Evolutionary conservation across 495 filamentous ascomycete genomes (phyloP).

Genomic region (Aspergillus saccharolyticus): DNA sequence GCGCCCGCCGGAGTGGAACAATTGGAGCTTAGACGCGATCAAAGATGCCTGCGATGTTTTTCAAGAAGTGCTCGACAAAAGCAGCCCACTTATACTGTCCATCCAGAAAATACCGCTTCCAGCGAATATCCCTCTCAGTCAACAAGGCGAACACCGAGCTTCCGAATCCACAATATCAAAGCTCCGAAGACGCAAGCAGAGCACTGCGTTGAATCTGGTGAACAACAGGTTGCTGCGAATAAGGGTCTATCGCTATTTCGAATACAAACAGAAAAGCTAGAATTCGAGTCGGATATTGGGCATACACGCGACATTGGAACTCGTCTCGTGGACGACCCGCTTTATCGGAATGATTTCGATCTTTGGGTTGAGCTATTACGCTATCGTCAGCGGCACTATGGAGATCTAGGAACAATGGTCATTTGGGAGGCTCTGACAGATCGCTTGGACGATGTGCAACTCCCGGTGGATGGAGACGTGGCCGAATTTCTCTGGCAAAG

Average conservation of each 20-base stretch:
- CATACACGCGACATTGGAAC: slow-evolving; percentile 29
- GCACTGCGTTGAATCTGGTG: not conserved
- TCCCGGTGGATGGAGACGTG: slow-evolving; percentile 45
- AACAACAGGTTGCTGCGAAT: not conserved
- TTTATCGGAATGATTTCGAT: slow-evolving; percentile 45
- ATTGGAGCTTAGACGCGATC: slow-evolving; percentile 20
- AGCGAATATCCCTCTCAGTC: slow-evolving; percentile 1
- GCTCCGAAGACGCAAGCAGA: slow-evolving; percentile 3
- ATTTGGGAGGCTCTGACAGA: slow-evolving; percentile 60
- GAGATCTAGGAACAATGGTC: slow-evolving; percentile 49
- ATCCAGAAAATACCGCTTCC: slow-evolving; percentile 1
- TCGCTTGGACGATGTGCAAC: slow-evolving; percentile 32
- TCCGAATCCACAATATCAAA: slow-evolving; percentile 30
- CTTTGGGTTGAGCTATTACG: slow-evolving; percentile 64
- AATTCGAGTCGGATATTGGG: slow-evolving; percentile 52
- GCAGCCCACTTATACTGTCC: not conserved
- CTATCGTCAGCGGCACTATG: slow-evolving; percentile 56
- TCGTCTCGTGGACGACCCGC: slow-evolving; percentile 51
- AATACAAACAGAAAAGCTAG: slow-evolving; percentile 30
- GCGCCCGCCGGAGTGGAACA: slow-evolving; percentile 37
- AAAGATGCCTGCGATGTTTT: slow-evolving; percentile 30
- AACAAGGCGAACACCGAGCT: slow-evolving; percentile 21
- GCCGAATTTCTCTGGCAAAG: slow-evolving; percentile 54
- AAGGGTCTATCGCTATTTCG: slow-evolving; percentile 8
- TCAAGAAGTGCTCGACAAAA: slow-evolving; percentile 15